Percentiles rank a stretch among this genome's conserved stretches.
Evolutionary conservation across 1,284 basidiomycete species (phyloP).

Genomic region (Fomitopsis palustris): DNA sequence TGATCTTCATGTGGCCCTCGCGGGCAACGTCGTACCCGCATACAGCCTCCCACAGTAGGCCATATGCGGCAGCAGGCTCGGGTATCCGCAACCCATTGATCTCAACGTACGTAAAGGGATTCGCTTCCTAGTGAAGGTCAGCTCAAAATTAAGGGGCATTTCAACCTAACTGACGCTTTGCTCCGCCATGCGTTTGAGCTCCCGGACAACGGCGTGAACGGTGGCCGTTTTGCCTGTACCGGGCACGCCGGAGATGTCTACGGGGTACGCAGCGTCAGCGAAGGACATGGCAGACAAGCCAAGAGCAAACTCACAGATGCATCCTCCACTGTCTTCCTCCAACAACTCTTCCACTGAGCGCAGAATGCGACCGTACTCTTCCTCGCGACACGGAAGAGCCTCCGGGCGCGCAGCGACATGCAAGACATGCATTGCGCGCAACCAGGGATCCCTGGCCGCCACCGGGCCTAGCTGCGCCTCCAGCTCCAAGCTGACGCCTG

Average conservation of each 20-base stretch:
- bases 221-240: constrained; percentile 99
- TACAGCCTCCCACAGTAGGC: constrained; percentile 85
- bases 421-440: constrained; percentile 82
- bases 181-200: constrained; percentile 84
- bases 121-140: constrained; percentile 62
- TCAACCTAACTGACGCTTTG: constrained; percentile 51
- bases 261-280: not conserved
- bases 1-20: constrained; percentile 62
- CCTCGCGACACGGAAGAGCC: constrained; percentile 85
- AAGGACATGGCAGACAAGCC: not conserved
- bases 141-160: not conserved
- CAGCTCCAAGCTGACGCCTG: constrained; percentile 30
- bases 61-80: constrained; percentile 86
- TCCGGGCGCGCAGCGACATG: constrained; percentile 95
- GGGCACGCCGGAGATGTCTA: constrained; percentile 96
- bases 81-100: constrained; percentile 96
- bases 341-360: constrained; percentile 81
- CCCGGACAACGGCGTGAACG: constrained; percentile 87
- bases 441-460: constrained; percentile 73
- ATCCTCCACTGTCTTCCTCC: constrained; percentile 92
- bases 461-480: constrained; percentile 20
- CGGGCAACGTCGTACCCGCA: constrained; percentile 65
- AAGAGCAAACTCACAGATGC: constrained; percentile 71
- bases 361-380: constrained; percentile 81
- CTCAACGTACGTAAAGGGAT: constrained; percentile 95